phyloP scores from a whole-genome alignment of 108 stramenopile genomes.

The Skeletonema tropicum region DNA sequence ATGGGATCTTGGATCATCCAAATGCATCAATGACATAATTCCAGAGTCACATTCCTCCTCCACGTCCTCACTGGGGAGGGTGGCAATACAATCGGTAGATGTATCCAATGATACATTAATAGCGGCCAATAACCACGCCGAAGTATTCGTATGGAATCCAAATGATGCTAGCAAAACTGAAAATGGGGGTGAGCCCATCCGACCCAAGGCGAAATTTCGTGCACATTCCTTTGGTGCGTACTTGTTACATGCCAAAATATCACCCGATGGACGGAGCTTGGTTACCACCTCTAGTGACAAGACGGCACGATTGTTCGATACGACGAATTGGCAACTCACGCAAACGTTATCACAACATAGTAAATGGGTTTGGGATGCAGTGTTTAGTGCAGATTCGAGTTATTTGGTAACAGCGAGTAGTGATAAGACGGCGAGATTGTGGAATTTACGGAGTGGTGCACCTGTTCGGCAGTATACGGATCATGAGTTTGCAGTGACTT shows the following conservation, averaged over 20 bases:
- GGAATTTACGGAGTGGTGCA: constrained; percentile 92
- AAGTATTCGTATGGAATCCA: constrained; percentile 89
- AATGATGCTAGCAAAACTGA: constrained; percentile 27
- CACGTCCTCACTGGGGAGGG: constrained; percentile 57
- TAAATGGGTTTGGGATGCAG: constrained; percentile 98
- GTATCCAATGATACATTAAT: constrained; percentile 84
- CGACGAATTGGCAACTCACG: constrained; percentile 78
- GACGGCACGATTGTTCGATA: constrained; percentile 91
- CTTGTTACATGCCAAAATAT: constrained; percentile 77
- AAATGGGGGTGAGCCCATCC: constrained; percentile 19
- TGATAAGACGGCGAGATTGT: constrained; percentile 90
- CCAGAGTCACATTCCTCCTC: constrained; percentile 65
- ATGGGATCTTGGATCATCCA: constrained; percentile 80
- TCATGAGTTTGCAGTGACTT: constrained; percentile 93
- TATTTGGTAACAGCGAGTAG: constrained; percentile 96
- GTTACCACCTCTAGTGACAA: constrained; percentile 94
- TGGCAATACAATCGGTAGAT: constrained; percentile 86
- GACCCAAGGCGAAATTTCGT: constrained; percentile 72
- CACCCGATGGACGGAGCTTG: constrained; percentile 84
- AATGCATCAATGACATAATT: constrained; percentile 70
- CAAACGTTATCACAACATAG: constrained; percentile 81
- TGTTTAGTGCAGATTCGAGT: constrained; percentile 95
- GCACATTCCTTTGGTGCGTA: constrained; percentile 81
- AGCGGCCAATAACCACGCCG: constrained; percentile 86
- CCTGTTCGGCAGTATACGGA: constrained; percentile 93